Base-by-base conservation (phyloP, 2,329 filamentous ascomycete species). In the Metarhizium album region DNA sequence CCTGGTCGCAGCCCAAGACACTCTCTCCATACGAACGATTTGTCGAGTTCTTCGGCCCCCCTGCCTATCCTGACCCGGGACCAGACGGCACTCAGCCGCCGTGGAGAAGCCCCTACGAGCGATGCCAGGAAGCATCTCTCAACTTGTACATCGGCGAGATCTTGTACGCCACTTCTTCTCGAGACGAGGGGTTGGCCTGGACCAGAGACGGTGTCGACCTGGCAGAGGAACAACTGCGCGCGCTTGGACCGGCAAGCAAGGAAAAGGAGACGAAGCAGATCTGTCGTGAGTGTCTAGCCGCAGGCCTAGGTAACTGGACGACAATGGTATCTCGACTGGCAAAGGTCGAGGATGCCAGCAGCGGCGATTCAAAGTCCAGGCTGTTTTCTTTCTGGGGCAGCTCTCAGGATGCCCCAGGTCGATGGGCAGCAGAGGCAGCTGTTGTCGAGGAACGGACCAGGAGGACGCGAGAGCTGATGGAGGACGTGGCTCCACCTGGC, bases 121-220 rank as follows among this genome's bases (percentile, higher is more conserved):
- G 79, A 37, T 96, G 90, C 66, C 85, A 93, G 57, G 90, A 96
- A 67, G 89, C 90, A 2, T 88, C 82, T 0, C 70, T 96, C 14
- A 90, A 89, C 74, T 78, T 90, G 23, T 93, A 95, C 67, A 91
- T 97, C 55, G 91, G 91, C 52, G 91, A 97, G 70, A 95, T 97
- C 48, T 76, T 97, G 31, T 96, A 86, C 66, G 80, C 87, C 0
- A 79, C 78, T 4, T 59, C 62, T 1, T 69, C 67, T 18, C 71
- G 73, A 47, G 82, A 87, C 46, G 83, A 86, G 54, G 91, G 90
- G 0, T 74, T 96, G 2, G 82, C 83, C 5, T 97, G 91, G 91
- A 95, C 91, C 1, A 80, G 89, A 50, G 88, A 95, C 55, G 90
- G 86, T 24, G 88, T 95, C 31, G 85, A 90, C 57, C 71, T 86